Conservation (phyloP, 257 asterid genomes). For the Ophiorrhiza pumila region DNA sequence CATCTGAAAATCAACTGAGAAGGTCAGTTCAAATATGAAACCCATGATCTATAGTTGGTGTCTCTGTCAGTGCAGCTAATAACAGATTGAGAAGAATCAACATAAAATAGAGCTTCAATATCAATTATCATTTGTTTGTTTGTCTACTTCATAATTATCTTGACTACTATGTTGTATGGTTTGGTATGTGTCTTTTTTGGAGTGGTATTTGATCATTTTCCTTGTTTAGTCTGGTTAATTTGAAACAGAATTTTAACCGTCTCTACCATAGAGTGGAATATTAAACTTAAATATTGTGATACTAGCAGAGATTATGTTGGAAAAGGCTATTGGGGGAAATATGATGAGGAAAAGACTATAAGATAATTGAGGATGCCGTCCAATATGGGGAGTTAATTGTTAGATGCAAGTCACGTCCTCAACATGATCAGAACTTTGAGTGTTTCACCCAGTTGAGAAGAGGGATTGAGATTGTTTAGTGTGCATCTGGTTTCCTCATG, state of each 20-base stretch:
- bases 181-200: not conserved
- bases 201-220: not conserved
- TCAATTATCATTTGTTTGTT: not conserved
- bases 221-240: not conserved
- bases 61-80: not conserved
- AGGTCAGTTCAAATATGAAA: not conserved
- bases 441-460: not conserved
- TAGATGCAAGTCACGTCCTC: not conserved
- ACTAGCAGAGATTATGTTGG: not conserved
- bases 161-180: too few relatives aligned
- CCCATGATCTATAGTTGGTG: not conserved
- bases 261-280: not conserved
- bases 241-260: not conserved
- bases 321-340: not conserved
- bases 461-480: not conserved
- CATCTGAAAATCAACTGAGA: not conserved
- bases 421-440: not conserved
- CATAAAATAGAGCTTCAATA: too few relatives aligned
- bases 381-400: not conserved
- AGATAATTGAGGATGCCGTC: not conserved
- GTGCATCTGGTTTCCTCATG: not conserved
- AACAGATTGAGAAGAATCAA: too few relatives aligned
- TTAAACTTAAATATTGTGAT: too few relatives aligned
- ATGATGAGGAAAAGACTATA: not conserved
- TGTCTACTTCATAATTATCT: not conserved